phyloP scores from a whole-genome alignment of 345 rosid species.

The Balakata baccata region DNA sequence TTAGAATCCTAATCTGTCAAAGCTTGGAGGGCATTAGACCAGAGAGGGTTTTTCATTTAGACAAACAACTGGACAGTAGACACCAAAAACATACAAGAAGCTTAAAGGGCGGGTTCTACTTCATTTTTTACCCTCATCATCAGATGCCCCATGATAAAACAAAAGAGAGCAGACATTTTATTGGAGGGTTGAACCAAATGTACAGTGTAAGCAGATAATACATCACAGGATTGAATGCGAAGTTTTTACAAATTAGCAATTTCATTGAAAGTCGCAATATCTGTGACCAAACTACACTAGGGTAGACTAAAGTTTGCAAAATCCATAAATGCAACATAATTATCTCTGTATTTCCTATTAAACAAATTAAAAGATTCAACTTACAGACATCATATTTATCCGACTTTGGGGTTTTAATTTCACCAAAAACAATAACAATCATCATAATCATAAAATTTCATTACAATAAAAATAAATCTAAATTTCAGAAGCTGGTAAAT shows the following conservation, averaged over 20 bases:
- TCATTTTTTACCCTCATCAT: background rate
- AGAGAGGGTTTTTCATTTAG: background rate
- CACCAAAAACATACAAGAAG: background rate
- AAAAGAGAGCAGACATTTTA: background rate
- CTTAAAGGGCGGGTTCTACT: background rate
- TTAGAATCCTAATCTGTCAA: background rate
- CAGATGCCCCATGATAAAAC: background rate
- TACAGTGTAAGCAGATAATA: background rate
- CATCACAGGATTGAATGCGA: constrained; percentile 8
- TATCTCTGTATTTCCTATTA: background rate
- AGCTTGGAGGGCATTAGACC: background rate
- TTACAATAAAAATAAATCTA: too few species aligned
- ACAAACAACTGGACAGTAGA: background rate
- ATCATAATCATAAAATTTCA: constrained; percentile 1
- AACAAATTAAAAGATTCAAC: background rate
- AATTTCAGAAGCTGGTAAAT: constrained; percentile 11
- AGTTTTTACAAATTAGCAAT: constrained; percentile 17
- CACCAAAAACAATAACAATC: constrained; percentile 6
- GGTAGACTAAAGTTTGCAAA: background rate
- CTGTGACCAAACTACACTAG: background rate
- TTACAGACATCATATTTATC: background rate
- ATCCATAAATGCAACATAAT: background rate
- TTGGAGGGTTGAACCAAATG: background rate
- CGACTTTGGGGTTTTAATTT: background rate
- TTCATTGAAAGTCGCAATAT: constrained; percentile 21